phyloP scores from a whole-genome alignment of 305 asterid species.

The Solanum aculeatissimum region DNA sequence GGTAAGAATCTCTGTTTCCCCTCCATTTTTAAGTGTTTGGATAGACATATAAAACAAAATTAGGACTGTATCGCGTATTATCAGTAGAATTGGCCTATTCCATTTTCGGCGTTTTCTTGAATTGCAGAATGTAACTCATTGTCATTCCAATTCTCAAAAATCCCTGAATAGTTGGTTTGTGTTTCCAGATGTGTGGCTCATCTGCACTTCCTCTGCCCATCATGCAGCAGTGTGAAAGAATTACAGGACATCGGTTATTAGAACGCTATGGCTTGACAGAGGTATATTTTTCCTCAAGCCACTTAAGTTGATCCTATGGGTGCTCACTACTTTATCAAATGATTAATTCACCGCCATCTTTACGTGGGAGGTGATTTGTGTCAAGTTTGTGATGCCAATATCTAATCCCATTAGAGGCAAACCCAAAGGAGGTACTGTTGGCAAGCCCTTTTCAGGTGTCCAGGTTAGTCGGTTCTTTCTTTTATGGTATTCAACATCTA shows the following conservation, averaged over 20 bases:
- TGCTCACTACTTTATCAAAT: not conserved
- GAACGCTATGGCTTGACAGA: conserved; percentile 99
- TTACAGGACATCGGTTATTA: conserved; percentile 76
- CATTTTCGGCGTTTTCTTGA: not conserved
- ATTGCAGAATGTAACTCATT: not conserved
- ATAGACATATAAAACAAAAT: not conserved
- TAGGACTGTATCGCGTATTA: not conserved
- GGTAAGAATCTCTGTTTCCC: conserved; percentile 28
- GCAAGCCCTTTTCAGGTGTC: too few species aligned
- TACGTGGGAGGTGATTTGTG: not conserved
- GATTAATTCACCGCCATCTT: not conserved
- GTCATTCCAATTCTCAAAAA: not conserved
- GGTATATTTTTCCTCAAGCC: conserved; percentile 23
- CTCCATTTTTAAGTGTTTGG: not conserved
- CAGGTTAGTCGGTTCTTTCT: conserved; percentile 46
- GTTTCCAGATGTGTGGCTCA: conserved; percentile 89
- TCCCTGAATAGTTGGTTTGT: conserved; percentile 4
- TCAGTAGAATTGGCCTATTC: not conserved
- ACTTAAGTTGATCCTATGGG: not conserved
- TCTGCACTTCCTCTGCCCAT: conserved; percentile 95
- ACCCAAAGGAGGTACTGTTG: conserved; percentile 89
- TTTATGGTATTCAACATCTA: not conserved
- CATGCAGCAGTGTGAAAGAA: conserved; percentile 90
- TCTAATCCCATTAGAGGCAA: conserved; percentile 74
- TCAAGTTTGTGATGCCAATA: conserved; percentile 85